These are phyloP conservation scores for Podospora bellae-mahoneyi DNA, from an alignment of 495 filamentous ascomycete genomes.

Conservation along the genomic window DNA sequence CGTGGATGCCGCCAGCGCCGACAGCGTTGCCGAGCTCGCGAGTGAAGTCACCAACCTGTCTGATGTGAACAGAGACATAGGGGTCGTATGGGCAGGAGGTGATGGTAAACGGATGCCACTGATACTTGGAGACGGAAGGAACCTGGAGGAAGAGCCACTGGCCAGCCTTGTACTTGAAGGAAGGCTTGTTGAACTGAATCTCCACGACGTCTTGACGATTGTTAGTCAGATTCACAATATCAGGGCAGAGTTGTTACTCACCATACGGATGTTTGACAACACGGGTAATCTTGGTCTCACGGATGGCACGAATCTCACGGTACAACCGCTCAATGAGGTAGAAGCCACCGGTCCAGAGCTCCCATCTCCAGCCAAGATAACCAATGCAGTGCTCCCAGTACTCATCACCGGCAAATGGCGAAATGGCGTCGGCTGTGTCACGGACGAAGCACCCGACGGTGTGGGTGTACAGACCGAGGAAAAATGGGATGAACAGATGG, in stretches of 20 bases:
- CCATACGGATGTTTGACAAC: constrained; percentile 97
- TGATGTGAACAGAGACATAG: constrained; percentile 89
- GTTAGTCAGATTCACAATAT: constrained; percentile 32
- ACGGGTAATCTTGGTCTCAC: constrained; percentile 83
- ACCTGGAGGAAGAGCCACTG: constrained; percentile 97
- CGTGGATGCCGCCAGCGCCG: constrained; percentile 79
- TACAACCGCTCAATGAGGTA: constrained; percentile 90
- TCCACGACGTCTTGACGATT: constrained; percentile 74
- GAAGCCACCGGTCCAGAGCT: constrained; percentile 77
- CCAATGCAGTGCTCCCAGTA: constrained; percentile 96
- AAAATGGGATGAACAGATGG: constrained; percentile 94
- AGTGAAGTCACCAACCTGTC: constrained; percentile 96
- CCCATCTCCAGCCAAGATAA: constrained; percentile 97
- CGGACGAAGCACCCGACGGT: constrained; percentile 95
- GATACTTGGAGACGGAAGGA: constrained; percentile 76
- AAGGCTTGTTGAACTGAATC: constrained; percentile 93
- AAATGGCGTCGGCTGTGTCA: constrained; percentile 63
- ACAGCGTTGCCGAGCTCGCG: constrained; percentile 83
- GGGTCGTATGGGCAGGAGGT: constrained; percentile 95
- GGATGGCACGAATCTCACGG: constrained; percentile 78
- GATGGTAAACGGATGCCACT: constrained; percentile 99
- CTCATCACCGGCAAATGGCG: constrained; percentile 71
- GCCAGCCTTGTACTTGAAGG: constrained; percentile 96
- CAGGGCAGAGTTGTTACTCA: constrained; percentile 41
- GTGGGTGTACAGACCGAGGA: constrained; percentile 92